These are phyloP conservation scores for Boletus patriciae DNA, from an alignment of 768 basidiomycete genomes.

Conservation along the genomic window DNA sequence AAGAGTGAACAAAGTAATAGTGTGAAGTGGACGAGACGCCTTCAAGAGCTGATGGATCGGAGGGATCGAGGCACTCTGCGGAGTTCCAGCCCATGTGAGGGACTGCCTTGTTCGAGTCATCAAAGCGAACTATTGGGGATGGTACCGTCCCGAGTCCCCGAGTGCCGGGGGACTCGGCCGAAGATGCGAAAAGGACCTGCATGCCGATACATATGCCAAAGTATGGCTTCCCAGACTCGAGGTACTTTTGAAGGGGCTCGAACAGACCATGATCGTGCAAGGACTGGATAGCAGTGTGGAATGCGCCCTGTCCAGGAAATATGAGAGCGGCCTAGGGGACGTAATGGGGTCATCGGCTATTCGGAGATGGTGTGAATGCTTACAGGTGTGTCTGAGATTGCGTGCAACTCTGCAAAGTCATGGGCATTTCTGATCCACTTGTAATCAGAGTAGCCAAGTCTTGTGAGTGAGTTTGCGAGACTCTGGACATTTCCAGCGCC, in stretches of 20 bases:
- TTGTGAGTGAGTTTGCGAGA: constrained; percentile 85
- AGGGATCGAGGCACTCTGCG: constrained; percentile 56
- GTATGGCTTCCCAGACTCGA: constrained; percentile 86
- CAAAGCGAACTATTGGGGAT: constrained; percentile 74
- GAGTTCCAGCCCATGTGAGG: constrained; percentile 99
- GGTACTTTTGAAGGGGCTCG: constrained; percentile 78
- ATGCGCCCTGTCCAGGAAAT: constrained; percentile 96
- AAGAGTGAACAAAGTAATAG: constrained; percentile 99
- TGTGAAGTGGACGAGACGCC: constrained; percentile 55
- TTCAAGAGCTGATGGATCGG: constrained; percentile 41
- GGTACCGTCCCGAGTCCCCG: constrained; percentile 86
- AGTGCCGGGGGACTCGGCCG: constrained; percentile 67
- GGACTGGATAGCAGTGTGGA: constrained; percentile 81
- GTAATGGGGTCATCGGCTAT: constrained; percentile 10
- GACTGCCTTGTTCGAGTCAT: constrained; percentile 73
- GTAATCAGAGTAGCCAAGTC: constrained; percentile 77
- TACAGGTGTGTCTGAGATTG: constrained; percentile 53
- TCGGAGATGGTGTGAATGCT: constrained; percentile 37
- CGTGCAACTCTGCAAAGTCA: constrained; percentile 66
- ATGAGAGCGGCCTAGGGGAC: constrained; percentile 76
- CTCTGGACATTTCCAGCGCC: constrained; percentile 95
- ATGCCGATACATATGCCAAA: constrained; percentile 99
- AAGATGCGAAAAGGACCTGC: constrained; percentile 91
- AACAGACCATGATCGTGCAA: constrained; percentile 71
- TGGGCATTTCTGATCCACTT: constrained; percentile 80